Percentiles rank a stretch among this genome's conserved stretches.
Evolutionary conservation across 1,284 basidiomycete genomes (phyloP).

Genomic region (Pascua guehoae): DNA sequence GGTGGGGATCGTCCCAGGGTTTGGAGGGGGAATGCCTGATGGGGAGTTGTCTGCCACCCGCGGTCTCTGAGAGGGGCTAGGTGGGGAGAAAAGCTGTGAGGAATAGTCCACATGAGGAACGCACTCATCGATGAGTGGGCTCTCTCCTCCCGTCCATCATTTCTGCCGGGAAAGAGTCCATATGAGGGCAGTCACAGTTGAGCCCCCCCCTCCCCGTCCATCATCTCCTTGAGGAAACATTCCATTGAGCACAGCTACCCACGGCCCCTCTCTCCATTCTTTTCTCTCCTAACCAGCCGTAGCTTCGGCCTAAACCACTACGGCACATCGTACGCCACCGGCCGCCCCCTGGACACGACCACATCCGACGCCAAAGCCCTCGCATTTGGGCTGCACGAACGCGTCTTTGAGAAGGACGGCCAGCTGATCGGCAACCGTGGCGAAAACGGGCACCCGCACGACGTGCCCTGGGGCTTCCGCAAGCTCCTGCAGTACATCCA

Average conservation of each 20-base stretch:
- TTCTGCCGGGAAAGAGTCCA: too few relatives aligned
- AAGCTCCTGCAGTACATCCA: conserved; percentile 15
- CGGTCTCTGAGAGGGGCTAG: too few relatives aligned
- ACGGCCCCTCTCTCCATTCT: not conserved
- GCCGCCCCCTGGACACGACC: not conserved
- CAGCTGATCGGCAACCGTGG: conserved; percentile 25
- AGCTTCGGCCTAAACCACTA: conserved; percentile 33
- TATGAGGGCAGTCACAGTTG: too few relatives aligned
- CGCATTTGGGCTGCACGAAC: conserved; percentile 13
- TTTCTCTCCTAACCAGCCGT: not conserved
- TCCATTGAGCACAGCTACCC: not conserved
- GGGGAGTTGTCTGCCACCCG: too few relatives aligned
- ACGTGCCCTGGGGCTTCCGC: conserved; percentile 21
- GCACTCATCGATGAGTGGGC: too few relatives aligned
- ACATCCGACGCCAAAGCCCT: not conserved
- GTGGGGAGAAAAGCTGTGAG: too few relatives aligned
- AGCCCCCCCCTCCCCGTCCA: too few relatives aligned
- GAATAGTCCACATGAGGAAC: too few relatives aligned
- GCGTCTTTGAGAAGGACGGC: conserved; percentile 22
- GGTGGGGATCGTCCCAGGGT: too few relatives aligned
- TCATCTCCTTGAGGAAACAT: too few relatives aligned
- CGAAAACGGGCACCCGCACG: conserved; percentile 29
- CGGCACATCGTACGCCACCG: conserved; percentile 20
- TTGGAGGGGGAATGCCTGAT: too few relatives aligned
- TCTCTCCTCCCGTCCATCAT: too few relatives aligned